Percentiles rank a stretch among this genome's conserved stretches.
phyloP scores from a whole-genome alignment of 768 basidiomycete species.

The Panaeolus cyanescens region DNA sequence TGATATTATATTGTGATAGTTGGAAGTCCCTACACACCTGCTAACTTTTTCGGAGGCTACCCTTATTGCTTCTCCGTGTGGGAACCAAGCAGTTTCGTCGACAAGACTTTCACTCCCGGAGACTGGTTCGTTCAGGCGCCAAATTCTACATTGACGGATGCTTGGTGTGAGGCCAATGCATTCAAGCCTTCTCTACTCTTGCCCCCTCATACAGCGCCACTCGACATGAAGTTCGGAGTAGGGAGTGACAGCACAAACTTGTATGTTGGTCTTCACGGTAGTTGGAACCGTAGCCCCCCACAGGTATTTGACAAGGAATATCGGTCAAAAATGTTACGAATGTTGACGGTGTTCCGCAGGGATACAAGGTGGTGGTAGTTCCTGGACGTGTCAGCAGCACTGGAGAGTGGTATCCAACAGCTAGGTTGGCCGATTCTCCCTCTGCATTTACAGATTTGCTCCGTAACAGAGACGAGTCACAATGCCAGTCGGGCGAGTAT shows the following conservation, averaged over 20 bases:
- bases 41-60: constrained; percentile 11
- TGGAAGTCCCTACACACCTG: constrained; percentile 8
- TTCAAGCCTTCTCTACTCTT: constrained; percentile 10
- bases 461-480: constrained; percentile 11
- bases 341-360: not conserved
- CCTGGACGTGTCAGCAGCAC: constrained; percentile 8
- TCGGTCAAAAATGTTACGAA: too few species aligned
- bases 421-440: not conserved
- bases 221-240: constrained; percentile 17
- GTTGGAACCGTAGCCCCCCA: constrained; percentile 14
- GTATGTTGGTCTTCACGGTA: constrained; percentile 15
- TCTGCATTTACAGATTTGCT: constrained; percentile 13
- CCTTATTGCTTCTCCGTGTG: constrained; percentile 18
- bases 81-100: constrained; percentile 10
- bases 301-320: constrained; percentile 1
- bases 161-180: constrained; percentile 14
- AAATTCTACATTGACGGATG: constrained; percentile 13
- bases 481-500: constrained; percentile 7
- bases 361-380: constrained; percentile 18
- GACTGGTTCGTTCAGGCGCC: constrained; percentile 18
- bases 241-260: constrained; percentile 11
- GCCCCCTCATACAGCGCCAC: constrained; percentile 17
- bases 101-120: constrained; percentile 9
- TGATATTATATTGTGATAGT: constrained; percentile 2
- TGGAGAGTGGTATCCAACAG: constrained; percentile 13